Evolutionary conservation across 495 filamentous ascomycete genomes (phyloP).

Genomic region (Tuber indicum): DNA sequence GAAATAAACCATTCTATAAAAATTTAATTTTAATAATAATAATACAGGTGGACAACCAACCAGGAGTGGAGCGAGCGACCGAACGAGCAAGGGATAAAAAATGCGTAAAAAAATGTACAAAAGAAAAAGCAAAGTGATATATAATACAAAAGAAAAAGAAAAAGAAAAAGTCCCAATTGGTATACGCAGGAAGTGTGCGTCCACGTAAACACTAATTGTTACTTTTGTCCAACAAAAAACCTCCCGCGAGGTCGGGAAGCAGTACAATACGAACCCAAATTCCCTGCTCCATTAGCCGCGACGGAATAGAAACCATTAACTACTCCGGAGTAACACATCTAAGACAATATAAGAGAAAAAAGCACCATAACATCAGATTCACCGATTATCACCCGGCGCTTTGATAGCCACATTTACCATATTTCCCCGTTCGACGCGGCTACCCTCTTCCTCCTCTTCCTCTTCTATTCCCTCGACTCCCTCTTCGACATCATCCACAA

Average conservation of each 20-base stretch:
- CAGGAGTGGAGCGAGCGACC: not conserved
- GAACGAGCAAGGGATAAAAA: not conserved
- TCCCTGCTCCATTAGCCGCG: not conserved
- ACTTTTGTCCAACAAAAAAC: not conserved
- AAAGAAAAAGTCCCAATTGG: not conserved
- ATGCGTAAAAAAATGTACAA: not conserved
- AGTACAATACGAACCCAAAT: not conserved
- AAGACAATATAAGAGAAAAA: not conserved
- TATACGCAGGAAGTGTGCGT: not conserved
- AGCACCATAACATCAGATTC: not conserved
- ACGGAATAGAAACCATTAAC: not conserved
- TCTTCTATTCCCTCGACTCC: not conserved
- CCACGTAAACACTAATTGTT: not conserved
- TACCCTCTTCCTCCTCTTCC: not conserved
- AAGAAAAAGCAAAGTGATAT: not conserved
- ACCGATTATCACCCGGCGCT: conserved; percentile 2
- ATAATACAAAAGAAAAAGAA: conserved; percentile 2
- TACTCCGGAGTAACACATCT: not conserved
- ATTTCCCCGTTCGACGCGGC: not conserved
- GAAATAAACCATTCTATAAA: not conserved
- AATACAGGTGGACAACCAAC: not conserved
- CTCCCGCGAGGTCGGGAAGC: not conserved
- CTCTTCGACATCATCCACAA: not conserved
- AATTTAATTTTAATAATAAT: not conserved
- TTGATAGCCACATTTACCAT: not conserved